Base-by-base conservation (phyloP, 2,329 filamentous ascomycete genomes). In the Metarhizium humberi region DNA sequence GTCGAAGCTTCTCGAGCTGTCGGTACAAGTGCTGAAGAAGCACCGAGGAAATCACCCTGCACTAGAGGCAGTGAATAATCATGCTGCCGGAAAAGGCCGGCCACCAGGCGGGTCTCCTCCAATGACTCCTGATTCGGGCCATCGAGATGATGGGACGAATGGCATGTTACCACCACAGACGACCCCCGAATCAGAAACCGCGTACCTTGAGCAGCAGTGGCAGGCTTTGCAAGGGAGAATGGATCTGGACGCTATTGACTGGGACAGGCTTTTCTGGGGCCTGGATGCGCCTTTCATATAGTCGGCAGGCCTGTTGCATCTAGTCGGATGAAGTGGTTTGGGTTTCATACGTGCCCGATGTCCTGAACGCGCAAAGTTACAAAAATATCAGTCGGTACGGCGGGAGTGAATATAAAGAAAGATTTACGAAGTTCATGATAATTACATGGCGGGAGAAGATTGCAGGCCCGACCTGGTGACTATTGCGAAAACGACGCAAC, bases 181-280 rank as follows among this genome's bases (percentile, higher is more conserved):
- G 30, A 56, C 48, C 14, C 45, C 56, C 20, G 60, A 62, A 7
- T 45, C 45, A 3, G 56, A 59, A 6, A 51, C 56, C 29, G 55
- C 60, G 14, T 60, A 60, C 14, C 58, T 67, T 6, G 66, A 67
- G 30, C 60, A 63, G 46, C 61, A 62, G 47, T 62, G 64, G 61
- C 61, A 62, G 8, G 59, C 60, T 42, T 53, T 69, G 1, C 66
- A 66, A 30, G 61, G 62, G 0, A 62, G 63, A 18, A 66, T 67
- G 62, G 63, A 68, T n/a, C 51, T 71, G 25, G 66, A 71, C 47
- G 61, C 61, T 6, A 67, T 71, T 58, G 68, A 71, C 50, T 71
- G 69, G 67, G 68, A 71, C 43, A 64, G 62, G 47, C 53, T 71
- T 14, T 63, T 71, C 51, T 69, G 67, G 63, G 66, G 66, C 1